Base-by-base conservation (phyloP, 116 monocot species). In the Iris pallida region DNA sequence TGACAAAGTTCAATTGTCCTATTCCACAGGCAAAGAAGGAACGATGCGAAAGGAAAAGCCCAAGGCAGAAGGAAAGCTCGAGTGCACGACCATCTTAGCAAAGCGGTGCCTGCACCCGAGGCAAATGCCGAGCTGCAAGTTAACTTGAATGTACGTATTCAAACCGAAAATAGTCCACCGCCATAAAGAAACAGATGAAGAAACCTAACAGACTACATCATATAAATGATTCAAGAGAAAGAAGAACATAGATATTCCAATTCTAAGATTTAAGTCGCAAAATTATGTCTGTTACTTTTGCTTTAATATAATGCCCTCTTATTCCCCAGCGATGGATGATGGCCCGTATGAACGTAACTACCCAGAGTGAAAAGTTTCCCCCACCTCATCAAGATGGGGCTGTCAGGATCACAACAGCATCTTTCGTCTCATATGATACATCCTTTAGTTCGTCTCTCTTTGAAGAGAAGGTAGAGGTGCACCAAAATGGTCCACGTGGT, bases 331-430 rank as follows among this genome's bases (percentile, higher is more conserved):
- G 85, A 43, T 45, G 64, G 59, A 9, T 75, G 60, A 80, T 80
- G 80, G 75, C 68, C 20, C 71, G 62, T 20, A 40, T 52, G 5
- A 79, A 82, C 41, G 75, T 12, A 9, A 63, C 47, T 6, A 90
- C 80, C 76, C 87, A 85, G 15, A 90, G 87, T 16, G 90, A 90
- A 70, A 94, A 87, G 64, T 94, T 94, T 64, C 93, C 93, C 5
- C 93, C 93, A 63, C 93, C 93, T 1, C 93, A 93, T 46, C 84
- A 86, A 19, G 93, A 93, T 47, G 90, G 84, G 17, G 77, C 80
- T 0, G 75, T 87, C 4, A 82, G 90, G 20, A 20, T 20, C 16
- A 51, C n/a, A 42, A 61, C 77, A 5, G 8, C 30, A 42, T 83
- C 90, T 16, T 90, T 86, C 61, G 57, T 69, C 17, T 72, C 65